These are phyloP conservation scores for Komagataella pseudopastoris DNA, from an alignment of 805 yeast genomes.

Conservation along the genomic window DNA sequence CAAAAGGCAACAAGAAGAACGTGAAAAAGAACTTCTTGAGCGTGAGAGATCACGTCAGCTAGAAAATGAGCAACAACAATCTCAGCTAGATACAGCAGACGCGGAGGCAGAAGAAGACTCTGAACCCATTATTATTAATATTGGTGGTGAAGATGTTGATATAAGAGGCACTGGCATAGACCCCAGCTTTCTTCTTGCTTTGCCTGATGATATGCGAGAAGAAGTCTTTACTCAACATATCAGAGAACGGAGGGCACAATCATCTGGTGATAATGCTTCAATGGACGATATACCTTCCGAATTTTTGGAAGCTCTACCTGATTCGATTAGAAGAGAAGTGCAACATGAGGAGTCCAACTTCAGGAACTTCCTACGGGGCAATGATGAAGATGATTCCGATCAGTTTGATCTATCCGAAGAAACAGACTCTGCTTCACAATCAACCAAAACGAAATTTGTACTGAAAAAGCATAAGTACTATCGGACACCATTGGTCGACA, in stretches of 20 bases:
- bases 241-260: conserved; percentile 58
- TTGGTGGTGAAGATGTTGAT: conserved; percentile 72
- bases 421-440: not conserved
- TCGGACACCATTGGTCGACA: conserved; percentile 55
- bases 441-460: conserved; percentile 3
- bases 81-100: conserved; percentile 16
- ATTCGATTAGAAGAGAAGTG: conserved; percentile 45
- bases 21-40: conserved; percentile 6
- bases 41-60: conserved; percentile 15
- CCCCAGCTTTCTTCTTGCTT: conserved; percentile 78
- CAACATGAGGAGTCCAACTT: conserved; percentile 39
- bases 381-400: conserved; percentile 9
- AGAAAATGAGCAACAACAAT: conserved; percentile 17
- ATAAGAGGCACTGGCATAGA: conserved; percentile 86
- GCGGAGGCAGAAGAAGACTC: conserved; percentile 5
- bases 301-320: conserved; percentile 72
- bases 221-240: conserved; percentile 83
- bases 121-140: conserved; percentile 53
- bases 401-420: conserved; percentile 6
- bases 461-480: not conserved
- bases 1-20: conserved; percentile 4
- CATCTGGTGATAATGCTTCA: conserved; percentile 22
- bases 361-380: conserved; percentile 11
- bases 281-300: conserved; percentile 66
- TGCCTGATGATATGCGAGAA: conserved; percentile 87